phyloP scores from a whole-genome alignment of 2,329 filamentous ascomycete species.

The Metarhizium humberi region DNA sequence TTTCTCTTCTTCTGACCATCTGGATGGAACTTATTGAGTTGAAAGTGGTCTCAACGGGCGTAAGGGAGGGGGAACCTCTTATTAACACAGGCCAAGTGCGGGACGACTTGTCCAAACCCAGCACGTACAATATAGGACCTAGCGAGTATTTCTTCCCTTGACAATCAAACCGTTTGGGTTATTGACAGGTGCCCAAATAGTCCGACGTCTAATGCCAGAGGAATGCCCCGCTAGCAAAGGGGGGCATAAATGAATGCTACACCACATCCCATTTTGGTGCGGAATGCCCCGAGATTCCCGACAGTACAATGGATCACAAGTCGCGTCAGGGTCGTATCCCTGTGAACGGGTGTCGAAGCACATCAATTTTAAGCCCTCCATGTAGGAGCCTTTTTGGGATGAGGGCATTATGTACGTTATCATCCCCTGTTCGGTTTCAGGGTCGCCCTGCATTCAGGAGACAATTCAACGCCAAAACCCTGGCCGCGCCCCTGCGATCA shows the following conservation, averaged over 20 bases:
- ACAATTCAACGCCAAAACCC: background rate
- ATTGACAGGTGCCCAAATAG: background rate
- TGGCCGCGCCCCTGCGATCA: background rate
- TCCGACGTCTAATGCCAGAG: background rate
- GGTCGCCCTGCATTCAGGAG: background rate
- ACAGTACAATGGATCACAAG: background rate
- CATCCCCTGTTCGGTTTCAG: background rate
- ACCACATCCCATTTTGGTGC: background rate
- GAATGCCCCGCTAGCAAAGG: background rate
- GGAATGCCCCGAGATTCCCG: no score
- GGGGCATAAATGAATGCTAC: background rate
- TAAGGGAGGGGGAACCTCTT: background rate
- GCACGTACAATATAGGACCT: background rate
- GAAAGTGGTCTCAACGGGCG: background rate
- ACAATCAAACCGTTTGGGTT: background rate
- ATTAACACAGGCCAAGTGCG: background rate
- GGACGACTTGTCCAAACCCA: background rate
- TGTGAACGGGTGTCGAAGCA: background rate
- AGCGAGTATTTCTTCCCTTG: no score
- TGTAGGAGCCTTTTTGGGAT: background rate
- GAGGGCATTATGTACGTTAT: background rate
- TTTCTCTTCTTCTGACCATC: background rate
- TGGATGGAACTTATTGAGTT: background rate
- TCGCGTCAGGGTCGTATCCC: background rate
- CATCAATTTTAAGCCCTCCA: background rate